These are phyloP conservation scores for Aeminium ludgeri DNA, from an alignment of 495 filamentous ascomycete genomes.

Conservation along the genomic window DNA sequence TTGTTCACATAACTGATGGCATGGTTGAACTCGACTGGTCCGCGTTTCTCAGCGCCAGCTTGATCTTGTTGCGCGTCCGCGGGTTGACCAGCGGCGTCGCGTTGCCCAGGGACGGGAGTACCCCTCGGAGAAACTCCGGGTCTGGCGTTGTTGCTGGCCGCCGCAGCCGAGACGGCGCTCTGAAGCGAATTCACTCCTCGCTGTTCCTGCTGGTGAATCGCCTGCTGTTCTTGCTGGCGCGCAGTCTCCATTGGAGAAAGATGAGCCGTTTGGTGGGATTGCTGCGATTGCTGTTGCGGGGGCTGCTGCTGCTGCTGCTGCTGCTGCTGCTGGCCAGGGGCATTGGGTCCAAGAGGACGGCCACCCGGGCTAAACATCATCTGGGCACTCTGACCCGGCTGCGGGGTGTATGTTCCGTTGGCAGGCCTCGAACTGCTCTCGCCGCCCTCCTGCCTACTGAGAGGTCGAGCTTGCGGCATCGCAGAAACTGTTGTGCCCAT, in stretches of 20 bases:
- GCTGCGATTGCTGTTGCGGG: too few relatives aligned
- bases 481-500: constrained; percentile 57
- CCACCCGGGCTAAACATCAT: constrained; percentile 23
- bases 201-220: constrained; percentile 58
- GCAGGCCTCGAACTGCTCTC: constrained; percentile 5
- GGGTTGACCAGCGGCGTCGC: background rate
- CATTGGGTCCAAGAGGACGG: constrained; percentile 15
- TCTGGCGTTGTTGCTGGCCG: constrained; percentile 26
- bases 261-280: background rate
- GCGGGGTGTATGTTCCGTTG: constrained; percentile 15
- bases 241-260: constrained; percentile 28
- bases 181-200: constrained; percentile 65
- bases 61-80: constrained; percentile 35
- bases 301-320: background rate
- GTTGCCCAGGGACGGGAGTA: constrained; percentile 30
- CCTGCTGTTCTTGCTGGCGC: constrained; percentile 28
- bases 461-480: constrained; percentile 35
- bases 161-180: constrained; percentile 50
- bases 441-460: constrained; percentile 13
- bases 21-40: constrained; percentile 98
- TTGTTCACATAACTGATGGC: constrained; percentile 99
- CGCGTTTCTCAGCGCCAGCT: constrained; percentile 60
- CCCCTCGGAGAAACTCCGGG: constrained; percentile 29
- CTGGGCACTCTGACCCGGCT: constrained; percentile 15
- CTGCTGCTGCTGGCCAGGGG: constrained; percentile 22